A percentile compares a stretch with the other conserved stretches of the same genome.
Evolutionary conservation across 257 asterid species (phyloP).

Genomic region (Ajuga chamaepitys): DNA sequence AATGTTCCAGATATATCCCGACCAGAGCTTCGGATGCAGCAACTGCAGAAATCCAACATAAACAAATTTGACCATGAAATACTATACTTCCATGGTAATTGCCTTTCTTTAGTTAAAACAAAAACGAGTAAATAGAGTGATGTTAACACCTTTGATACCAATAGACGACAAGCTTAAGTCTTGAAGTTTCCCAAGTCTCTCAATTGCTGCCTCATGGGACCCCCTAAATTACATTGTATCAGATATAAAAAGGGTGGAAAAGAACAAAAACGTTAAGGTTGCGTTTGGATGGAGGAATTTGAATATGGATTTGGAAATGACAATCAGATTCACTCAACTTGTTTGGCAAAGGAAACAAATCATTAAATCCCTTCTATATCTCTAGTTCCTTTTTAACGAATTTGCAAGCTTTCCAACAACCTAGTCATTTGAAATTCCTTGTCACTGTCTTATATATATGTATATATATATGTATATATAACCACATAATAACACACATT

Average conservation of each 20-base stretch:
- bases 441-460: too few species aligned
- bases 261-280: too few species aligned
- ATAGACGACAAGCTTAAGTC: conserved; percentile 46
- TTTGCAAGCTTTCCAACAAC: too few species aligned
- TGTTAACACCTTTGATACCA: conserved; percentile 56
- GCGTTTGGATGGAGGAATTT: too few species aligned
- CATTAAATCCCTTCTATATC: too few species aligned
- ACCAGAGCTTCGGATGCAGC: conserved; percentile 89
- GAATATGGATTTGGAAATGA: too few species aligned
- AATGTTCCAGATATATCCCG: conserved; percentile 61
- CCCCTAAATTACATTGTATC: conserved; percentile 38
- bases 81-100: neutral
- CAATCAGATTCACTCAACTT: too few species aligned
- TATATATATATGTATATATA: too few species aligned
- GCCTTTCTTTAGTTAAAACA: neutral
- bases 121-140: neutral
- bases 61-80: neutral
- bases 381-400: too few species aligned
- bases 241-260: too few species aligned
- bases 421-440: too few species aligned
- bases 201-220: conserved; percentile 61
- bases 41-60: conserved; percentile 47
- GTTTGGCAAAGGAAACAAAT: neutral
- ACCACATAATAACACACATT: too few species aligned
- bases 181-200: conserved; percentile 58